Conservation (phyloP, 495 filamentous ascomycete genomes). For the Aspergillus ostianus region DNA sequence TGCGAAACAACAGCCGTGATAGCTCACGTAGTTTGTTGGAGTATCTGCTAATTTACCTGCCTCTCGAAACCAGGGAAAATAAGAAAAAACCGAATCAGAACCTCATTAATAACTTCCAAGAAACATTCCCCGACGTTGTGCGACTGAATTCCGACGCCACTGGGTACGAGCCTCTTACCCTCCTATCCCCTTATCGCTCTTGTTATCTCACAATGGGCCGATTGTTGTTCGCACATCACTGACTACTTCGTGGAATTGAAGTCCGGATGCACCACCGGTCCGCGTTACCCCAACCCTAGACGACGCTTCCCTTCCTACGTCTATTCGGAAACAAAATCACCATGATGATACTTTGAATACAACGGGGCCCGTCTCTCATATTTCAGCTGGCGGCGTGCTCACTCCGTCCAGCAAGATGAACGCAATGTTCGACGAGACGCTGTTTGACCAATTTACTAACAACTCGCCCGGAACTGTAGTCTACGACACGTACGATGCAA, state of each 20-base stretch:
- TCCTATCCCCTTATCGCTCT: no score
- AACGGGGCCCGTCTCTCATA: background rate
- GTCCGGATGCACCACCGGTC: background rate
- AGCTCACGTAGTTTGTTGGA: no score
- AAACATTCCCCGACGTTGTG: background rate
- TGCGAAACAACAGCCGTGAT: no score
- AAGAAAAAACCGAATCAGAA: background rate
- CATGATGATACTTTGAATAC: background rate
- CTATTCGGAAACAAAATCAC: background rate
- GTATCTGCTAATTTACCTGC: background rate
- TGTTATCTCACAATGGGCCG: no score
- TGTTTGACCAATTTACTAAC: background rate
- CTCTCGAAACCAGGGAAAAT: background rate
- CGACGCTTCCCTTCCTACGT: background rate
- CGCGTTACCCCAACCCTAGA: background rate
- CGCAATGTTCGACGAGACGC: background rate
- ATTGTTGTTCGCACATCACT: no score
- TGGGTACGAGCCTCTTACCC: no score
- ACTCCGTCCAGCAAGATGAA: background rate
- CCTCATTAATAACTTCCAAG: constrained; percentile 2
- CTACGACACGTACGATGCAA: background rate
- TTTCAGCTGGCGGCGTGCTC: background rate
- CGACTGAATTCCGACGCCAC: background rate
- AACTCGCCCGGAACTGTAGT: background rate
- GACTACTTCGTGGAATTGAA: no score